These are phyloP conservation scores for Moricandia arvensis DNA, from an alignment of 345 rosid species.

Conservation along the genomic window DNA sequence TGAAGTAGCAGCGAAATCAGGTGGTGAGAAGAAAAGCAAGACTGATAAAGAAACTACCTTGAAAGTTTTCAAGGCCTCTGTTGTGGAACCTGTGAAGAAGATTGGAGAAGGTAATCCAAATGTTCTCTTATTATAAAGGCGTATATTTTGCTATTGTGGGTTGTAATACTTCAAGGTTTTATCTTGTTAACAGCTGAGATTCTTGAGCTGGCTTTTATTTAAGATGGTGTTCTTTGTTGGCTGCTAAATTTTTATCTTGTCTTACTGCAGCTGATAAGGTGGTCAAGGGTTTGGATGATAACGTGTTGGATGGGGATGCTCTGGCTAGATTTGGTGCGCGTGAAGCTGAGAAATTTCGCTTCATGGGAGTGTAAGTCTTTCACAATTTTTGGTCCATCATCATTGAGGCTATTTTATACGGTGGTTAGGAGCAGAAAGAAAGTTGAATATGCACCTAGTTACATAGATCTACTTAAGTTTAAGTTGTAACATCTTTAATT, in stretches of 20 bases:
- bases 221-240: constrained; percentile 3
- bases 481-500: not conserved
- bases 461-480: constrained; percentile 8
- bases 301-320: constrained; percentile 48
- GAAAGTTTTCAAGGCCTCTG: constrained; percentile 40
- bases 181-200: not conserved
- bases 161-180: not conserved
- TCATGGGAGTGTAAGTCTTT: constrained; percentile 77
- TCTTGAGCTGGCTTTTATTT: constrained; percentile 7
- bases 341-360: constrained; percentile 67
- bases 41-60: constrained; percentile 27
- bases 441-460: not conserved
- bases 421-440: constrained; percentile 15
- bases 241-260: constrained; percentile 22
- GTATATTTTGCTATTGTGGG: not conserved
- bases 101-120: constrained; percentile 42
- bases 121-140: not conserved
- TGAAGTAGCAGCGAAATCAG: constrained; percentile 40
- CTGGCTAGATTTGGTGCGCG: constrained; percentile 68
- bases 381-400: constrained; percentile 13
- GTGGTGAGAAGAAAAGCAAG: constrained; percentile 52
- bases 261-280: constrained; percentile 51
- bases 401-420: constrained; percentile 1
- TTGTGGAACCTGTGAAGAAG: constrained; percentile 45
- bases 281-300: constrained; percentile 40